Percentiles rank a stretch among this genome's conserved stretches.
These are phyloP conservation scores for Pterulicium gracile DNA, from an alignment of 1,284 basidiomycete species.

Conservation along the genomic window DNA sequence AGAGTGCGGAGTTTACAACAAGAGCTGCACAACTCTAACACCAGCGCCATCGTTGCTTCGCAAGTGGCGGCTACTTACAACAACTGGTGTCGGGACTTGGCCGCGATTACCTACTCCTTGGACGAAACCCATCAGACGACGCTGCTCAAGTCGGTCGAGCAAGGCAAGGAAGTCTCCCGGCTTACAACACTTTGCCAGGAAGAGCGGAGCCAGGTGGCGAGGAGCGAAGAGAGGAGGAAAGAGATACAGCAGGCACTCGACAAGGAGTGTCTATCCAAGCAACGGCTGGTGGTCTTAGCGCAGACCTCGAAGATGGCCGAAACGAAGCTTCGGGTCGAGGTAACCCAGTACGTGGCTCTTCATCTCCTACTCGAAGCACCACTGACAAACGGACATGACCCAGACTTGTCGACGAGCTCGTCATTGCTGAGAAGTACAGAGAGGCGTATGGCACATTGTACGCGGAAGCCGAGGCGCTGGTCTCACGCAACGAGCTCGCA, in stretches of 20 bases:
- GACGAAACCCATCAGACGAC: background rate
- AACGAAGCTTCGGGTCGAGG: background rate
- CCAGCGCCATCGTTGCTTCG: background rate
- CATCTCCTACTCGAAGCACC: conserved; percentile 10
- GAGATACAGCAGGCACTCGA: background rate
- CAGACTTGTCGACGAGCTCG: background rate
- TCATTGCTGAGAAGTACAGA: background rate
- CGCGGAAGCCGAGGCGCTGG: conserved; percentile 17
- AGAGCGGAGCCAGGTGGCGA: background rate
- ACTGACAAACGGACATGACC: conserved; percentile 9
- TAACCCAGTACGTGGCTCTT: background rate
- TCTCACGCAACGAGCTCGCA: conserved; percentile 60
- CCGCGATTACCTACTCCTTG: background rate
- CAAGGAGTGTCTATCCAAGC: background rate
- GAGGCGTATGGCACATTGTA: background rate
- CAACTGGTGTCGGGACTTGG: background rate
- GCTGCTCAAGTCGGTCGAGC: background rate
- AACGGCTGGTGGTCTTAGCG: background rate
- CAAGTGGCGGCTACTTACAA: background rate
- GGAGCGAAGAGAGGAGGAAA: background rate
- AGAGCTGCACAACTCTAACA: background rate
- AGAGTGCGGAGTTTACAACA: too few relatives aligned
- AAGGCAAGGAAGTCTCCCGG: background rate
- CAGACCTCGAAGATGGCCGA: conserved; percentile 10
- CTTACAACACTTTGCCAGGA: background rate